Conservation (phyloP, 1,284 basidiomycete species). For the Tranzscheliella williamsii region DNA sequence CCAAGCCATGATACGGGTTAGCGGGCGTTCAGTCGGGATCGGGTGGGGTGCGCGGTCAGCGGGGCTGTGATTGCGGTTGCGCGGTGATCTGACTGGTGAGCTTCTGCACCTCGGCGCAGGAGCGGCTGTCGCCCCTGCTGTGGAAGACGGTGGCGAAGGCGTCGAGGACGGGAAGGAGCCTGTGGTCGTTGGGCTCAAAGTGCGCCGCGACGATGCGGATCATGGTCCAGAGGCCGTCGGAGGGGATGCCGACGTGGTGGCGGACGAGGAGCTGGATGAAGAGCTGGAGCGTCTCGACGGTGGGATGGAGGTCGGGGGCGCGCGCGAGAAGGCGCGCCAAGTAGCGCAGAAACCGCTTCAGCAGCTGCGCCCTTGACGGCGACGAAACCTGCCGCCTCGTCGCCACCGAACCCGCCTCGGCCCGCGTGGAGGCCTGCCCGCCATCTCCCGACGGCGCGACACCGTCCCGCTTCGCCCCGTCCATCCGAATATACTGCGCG, state of each 20-base stretch:
- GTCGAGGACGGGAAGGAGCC: slow-evolving; percentile 5
- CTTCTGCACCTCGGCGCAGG: background rate
- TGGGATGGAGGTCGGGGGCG: slow-evolving; percentile 4
- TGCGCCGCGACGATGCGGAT: slow-evolving; percentile 4
- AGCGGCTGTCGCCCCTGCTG: slow-evolving; percentile 1
- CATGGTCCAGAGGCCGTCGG: slow-evolving; percentile 24
- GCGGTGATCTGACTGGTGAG: background rate
- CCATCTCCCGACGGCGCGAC: too few species aligned
- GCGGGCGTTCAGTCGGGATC: too few species aligned
- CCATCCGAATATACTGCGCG: background rate
- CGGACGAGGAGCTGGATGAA: slow-evolving; percentile 14
- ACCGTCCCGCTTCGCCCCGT: too few species aligned
- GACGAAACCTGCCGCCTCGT: too few species aligned
- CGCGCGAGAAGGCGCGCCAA: slow-evolving; percentile 8
- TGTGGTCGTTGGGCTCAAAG: slow-evolving; percentile 2
- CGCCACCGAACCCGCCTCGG: too few species aligned
- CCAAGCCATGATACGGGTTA: too few species aligned
- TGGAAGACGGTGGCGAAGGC: slow-evolving; percentile 20
- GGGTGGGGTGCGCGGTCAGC: background rate
- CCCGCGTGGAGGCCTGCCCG: too few species aligned
- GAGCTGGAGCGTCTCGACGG: slow-evolving; percentile 3
- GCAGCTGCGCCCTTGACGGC: slow-evolving; percentile 14
- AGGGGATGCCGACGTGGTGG: slow-evolving; percentile 10
- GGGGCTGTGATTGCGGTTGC: background rate
- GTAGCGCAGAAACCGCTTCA: slow-evolving; percentile 18